Base-by-base conservation (phyloP, 257 asterid species). In the Henckelia pumila region DNA sequence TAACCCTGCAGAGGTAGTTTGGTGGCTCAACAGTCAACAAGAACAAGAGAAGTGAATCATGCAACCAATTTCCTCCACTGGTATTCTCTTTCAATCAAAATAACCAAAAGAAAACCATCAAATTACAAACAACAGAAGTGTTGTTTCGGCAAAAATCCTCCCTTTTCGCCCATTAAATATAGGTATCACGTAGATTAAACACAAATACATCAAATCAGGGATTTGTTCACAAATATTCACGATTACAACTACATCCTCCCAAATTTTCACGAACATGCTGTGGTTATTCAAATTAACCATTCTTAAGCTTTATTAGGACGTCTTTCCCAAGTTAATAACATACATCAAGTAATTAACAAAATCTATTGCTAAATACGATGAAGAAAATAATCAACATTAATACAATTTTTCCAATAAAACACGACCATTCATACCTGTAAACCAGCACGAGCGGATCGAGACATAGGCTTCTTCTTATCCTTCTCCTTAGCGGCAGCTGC, bases 361-460 rank as follows among this genome's bases (percentile, higher is more conserved):
- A n/a, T n/a, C n/a, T n/a, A n/a, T n/a, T n/a, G n/a, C n/a, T n/a
- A n/a, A n/a, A n/a, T n/a, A n/a, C n/a, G n/a, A n/a, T n/a, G n/a
- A n/a, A n/a, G n/a, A n/a, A n/a, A n/a, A n/a, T n/a, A n/a, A n/a
- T n/a, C 35, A 0, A 9, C 5, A 8, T 2, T 6, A 10, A 4
- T 14, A 0, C 17, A 0, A 1, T 8, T 16, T 37, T 9, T 24
- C 11, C 6, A 57, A 23, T 2, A 56, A 5, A 8, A 17, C 23
- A 56, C 21, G 59, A 14, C 4, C 6, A 2, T 13, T 2, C 33
- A 22, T 73, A 89, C 98, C 96, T 92, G 98, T 2, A 92, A 95
- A 63, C 98, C 98, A 20, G 98, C 98, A 10, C 96, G 88, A 47
- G 98, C 87, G 4, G 98, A 89, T 6, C 96, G 88, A 19, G 98